A percentile compares a stretch with the other conserved stretches of the same genome.
These are phyloP conservation scores for Carallia pectinifolia DNA, from an alignment of 345 rosid species.

Conservation along the genomic window DNA sequence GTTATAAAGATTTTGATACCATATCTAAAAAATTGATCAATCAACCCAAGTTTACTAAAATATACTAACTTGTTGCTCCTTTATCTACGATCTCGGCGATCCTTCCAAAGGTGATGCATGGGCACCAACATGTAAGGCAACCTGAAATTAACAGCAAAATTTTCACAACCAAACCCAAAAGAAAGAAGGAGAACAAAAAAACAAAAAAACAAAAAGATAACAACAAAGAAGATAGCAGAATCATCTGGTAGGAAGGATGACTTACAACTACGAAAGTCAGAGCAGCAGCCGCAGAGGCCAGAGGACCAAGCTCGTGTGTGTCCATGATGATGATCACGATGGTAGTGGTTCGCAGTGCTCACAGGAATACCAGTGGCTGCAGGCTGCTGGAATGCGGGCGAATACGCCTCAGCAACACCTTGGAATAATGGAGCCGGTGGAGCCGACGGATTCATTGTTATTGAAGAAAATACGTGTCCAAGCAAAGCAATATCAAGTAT, in stretches of 20 bases:
- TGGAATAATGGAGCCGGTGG: too few relatives aligned
- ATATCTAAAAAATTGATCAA: too few relatives aligned
- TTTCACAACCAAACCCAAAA: background rate
- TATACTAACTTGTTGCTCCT: constrained; percentile 14
- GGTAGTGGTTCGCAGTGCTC: background rate
- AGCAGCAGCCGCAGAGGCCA: constrained; percentile 15
- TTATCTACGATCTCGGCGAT: constrained; percentile 22
- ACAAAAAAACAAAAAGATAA: too few relatives aligned
- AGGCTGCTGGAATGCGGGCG: too few relatives aligned
- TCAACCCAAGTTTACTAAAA: too few relatives aligned
- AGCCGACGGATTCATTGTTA: too few relatives aligned
- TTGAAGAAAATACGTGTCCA: too few relatives aligned
- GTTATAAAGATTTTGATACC: too few relatives aligned
- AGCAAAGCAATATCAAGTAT: too few relatives aligned
- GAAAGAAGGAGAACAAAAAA: background rate
- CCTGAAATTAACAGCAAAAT: constrained; percentile 2
- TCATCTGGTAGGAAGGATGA: background rate
- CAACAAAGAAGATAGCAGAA: background rate
- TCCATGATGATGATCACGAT: constrained; percentile 7
- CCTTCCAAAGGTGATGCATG: constrained; percentile 23
- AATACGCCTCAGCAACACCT: too few relatives aligned
- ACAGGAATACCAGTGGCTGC: too few relatives aligned
- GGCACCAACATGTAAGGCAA: constrained; percentile 19
- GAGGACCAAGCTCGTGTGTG: constrained; percentile 15
- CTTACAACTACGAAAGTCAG: constrained; percentile 14